Conservation (phyloP, 2,329 filamentous ascomycete species). For the Ophiostoma ulmi region DNA sequence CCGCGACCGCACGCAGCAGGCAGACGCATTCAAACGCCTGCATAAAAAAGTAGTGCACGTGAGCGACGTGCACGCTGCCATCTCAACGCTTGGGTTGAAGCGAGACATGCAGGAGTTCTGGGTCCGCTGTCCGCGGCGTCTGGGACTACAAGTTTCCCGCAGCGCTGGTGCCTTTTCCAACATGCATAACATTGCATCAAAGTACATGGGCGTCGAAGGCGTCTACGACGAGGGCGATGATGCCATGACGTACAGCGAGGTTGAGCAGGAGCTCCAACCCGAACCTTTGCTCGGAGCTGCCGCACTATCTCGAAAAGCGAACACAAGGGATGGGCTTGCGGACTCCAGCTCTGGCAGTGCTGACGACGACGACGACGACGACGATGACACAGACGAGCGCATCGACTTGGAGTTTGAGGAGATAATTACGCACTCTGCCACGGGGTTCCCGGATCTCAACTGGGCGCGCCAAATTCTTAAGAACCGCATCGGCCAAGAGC, state of each 20-base stretch:
- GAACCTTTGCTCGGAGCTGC: neutral
- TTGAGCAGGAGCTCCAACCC: slow-evolving; percentile 18
- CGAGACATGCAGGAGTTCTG: slow-evolving; percentile 41
- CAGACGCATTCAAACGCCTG: slow-evolving; percentile 27
- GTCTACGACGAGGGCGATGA: slow-evolving; percentile 22
- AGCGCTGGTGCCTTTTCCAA: slow-evolving; percentile 16
- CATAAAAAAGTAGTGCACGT: slow-evolving; percentile 36
- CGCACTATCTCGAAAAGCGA: slow-evolving; percentile 15
- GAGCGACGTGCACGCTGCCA: slow-evolving; percentile 48
- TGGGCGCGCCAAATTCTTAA: slow-evolving; percentile 29
- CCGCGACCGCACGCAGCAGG: slow-evolving; percentile 52
- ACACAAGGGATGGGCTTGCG: neutral
- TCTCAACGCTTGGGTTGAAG: slow-evolving; percentile 43
- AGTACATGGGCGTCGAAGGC: slow-evolving; percentile 7
- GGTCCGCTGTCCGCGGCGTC: slow-evolving; percentile 44
- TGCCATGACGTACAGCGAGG: slow-evolving; percentile 23
- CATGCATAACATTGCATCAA: neutral
- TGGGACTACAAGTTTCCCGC: slow-evolving; percentile 46
- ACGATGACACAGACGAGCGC: neutral
- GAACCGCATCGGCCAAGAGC: slow-evolving; percentile 39
- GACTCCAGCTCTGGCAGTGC: neutral
- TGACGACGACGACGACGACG: neutral
- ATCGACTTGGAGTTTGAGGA: slow-evolving; percentile 39
- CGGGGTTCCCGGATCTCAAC: slow-evolving; percentile 36
- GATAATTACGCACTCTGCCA: slow-evolving; percentile 39